These are phyloP conservation scores for Beauveria caledonica DNA, from an alignment of 2,329 filamentous ascomycete genomes.

Conservation along the genomic window DNA sequence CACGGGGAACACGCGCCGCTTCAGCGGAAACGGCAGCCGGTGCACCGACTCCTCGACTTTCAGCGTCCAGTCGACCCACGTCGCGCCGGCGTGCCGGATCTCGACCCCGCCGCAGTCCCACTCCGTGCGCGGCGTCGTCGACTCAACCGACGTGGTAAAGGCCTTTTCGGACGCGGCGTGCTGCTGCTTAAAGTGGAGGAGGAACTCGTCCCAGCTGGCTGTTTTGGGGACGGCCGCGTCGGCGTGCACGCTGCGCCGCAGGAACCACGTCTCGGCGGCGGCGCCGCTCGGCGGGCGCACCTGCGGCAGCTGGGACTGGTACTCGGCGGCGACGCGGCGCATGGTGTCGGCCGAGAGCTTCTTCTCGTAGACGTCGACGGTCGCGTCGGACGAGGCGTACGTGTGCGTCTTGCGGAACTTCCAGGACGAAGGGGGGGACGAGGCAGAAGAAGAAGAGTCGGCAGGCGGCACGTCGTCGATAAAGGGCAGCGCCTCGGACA, in stretches of 20 bases:
- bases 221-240: conserved; percentile 42
- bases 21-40: conserved; percentile 49
- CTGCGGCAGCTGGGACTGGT: conserved; percentile 19
- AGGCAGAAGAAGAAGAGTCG: conserved; percentile 13
- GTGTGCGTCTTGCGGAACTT: conserved; percentile 41
- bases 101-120: conserved; percentile 39
- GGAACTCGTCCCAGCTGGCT: conserved; percentile 58
- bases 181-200: conserved; percentile 45
- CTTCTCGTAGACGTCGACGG: conserved; percentile 46
- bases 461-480: conserved; percentile 47
- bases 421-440: conserved; percentile 30
- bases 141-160: conserved; percentile 31
- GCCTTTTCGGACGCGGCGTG: conserved; percentile 31
- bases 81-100: conserved; percentile 27
- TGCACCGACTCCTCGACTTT: conserved; percentile 59
- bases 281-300: conserved; percentile 15
- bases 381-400: conserved; percentile 39
- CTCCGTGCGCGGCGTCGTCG: conserved; percentile 27
- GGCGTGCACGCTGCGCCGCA: conserved; percentile 53
- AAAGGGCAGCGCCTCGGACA: conserved; percentile 53
- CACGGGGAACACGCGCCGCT: conserved; percentile 58
- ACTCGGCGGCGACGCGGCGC: conserved; percentile 26
- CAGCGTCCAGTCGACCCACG: conserved; percentile 41
- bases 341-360: conserved; percentile 38
- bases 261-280: conserved; percentile 51